phyloP scores from a whole-genome alignment of 148 eudicot genomes.

The Rhododendron kiyosumense region DNA sequence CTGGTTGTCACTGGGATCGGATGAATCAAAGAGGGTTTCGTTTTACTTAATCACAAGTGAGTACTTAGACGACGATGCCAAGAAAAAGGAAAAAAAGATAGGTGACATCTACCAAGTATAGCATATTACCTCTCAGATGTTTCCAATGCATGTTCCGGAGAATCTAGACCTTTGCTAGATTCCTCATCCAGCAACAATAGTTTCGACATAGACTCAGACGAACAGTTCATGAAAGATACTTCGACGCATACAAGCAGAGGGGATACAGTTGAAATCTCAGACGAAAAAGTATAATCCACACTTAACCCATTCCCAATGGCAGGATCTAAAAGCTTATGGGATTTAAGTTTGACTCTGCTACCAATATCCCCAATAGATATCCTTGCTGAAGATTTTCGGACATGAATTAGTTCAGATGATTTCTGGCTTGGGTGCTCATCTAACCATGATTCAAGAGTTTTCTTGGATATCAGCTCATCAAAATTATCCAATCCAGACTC shows the following conservation, averaged over 20 bases:
- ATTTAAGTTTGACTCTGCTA: slow-evolving; percentile 63
- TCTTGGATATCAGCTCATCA: slow-evolving; percentile 64
- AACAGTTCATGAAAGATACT: slow-evolving; percentile 63
- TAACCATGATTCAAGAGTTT: slow-evolving; percentile 87
- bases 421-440: slow-evolving; percentile 61
- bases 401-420: slow-evolving; percentile 31
- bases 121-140: slow-evolving; percentile 50
- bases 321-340: slow-evolving; percentile 65
- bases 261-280: slow-evolving; percentile 62
- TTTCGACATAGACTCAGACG: slow-evolving; percentile 54
- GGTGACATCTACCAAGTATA: not conserved
- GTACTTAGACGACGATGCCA: not conserved
- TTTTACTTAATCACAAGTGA: not conserved
- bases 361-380: slow-evolving; percentile 64
- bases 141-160: slow-evolving; percentile 44
- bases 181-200: slow-evolving; percentile 58
- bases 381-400: slow-evolving; percentile 55
- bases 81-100: slow-evolving; percentile 3
- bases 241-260: slow-evolving; percentile 64
- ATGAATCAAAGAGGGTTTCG: not conserved
- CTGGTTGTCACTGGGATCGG: not conserved
- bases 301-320: slow-evolving; percentile 75
- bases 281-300: slow-evolving; percentile 68
- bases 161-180: slow-evolving; percentile 33
- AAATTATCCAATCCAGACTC: slow-evolving; percentile 38